phyloP scores from a whole-genome alignment of 2,329 filamentous ascomycete species.

The Curvularia spicifera region DNA sequence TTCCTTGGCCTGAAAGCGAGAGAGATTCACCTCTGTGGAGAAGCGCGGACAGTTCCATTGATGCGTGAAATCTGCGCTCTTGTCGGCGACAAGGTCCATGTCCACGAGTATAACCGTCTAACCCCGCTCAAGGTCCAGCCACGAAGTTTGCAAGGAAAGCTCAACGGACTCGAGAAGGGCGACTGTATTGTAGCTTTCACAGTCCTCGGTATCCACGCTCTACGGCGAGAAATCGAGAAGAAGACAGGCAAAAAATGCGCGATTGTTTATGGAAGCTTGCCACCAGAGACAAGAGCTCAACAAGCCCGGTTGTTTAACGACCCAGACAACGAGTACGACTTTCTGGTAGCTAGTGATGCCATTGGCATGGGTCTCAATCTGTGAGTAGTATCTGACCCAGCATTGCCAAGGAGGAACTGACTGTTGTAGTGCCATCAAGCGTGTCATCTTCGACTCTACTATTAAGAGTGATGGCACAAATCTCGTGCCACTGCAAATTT shows the following conservation, averaged over 20 bases:
- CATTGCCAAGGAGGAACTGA: slow-evolving; percentile 22
- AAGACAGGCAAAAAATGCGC: slow-evolving; percentile 80
- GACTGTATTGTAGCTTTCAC: slow-evolving; percentile 91
- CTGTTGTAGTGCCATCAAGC: slow-evolving; percentile 70
- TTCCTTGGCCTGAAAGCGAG: slow-evolving; percentile 84
- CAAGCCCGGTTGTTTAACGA: slow-evolving; percentile 96
- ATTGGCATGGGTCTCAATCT: slow-evolving; percentile 98
- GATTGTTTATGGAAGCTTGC: slow-evolving; percentile 89
- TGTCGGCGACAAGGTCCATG: slow-evolving; percentile 79
- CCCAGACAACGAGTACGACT: slow-evolving; percentile 93
- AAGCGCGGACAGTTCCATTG: slow-evolving; percentile 79
- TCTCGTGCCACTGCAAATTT: slow-evolving; percentile 66
- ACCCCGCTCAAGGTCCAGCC: slow-evolving; percentile 75
- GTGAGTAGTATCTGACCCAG: slow-evolving; percentile 53
- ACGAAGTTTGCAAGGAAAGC: slow-evolving; percentile 66
- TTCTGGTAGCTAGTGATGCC: slow-evolving; percentile 89
- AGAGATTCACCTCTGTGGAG: slow-evolving; percentile 92
- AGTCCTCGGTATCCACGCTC: slow-evolving; percentile 76
- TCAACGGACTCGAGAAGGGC: slow-evolving; percentile 79
- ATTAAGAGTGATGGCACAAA: slow-evolving; percentile 72
- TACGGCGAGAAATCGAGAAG: slow-evolving; percentile 80
- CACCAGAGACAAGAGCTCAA: slow-evolving; percentile 88
- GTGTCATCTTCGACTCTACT: slow-evolving; percentile 83
- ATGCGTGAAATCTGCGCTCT: slow-evolving; percentile 78
- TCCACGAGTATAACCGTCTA: slow-evolving; percentile 84